phyloP scores from a whole-genome alignment of 176 grass and related monocot species.

The Metroxylon sagu region DNA sequence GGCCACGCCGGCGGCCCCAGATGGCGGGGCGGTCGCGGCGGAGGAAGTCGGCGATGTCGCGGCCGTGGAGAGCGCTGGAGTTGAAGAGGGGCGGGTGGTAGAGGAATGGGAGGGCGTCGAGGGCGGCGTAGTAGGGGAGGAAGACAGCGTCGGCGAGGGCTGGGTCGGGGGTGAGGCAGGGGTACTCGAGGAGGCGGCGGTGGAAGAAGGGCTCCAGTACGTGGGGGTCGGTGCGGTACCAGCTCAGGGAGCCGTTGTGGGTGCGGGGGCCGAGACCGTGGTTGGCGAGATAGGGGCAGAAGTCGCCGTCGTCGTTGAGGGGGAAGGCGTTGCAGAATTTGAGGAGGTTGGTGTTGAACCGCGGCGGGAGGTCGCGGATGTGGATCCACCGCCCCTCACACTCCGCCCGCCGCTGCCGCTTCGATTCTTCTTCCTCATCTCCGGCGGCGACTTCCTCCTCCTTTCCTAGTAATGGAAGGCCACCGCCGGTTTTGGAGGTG shows the following conservation, averaged over 20 bases:
- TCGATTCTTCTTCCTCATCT: too few species aligned
- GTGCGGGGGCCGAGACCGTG: slow-evolving; percentile 61
- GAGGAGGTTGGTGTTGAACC: slow-evolving; percentile 56
- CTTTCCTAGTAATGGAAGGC: too few species aligned
- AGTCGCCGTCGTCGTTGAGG: slow-evolving; percentile 36
- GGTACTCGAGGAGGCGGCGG: slow-evolving; percentile 39
- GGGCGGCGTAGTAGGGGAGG: slow-evolving; percentile 69
- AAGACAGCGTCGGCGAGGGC: slow-evolving; percentile 53
- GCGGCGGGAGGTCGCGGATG: slow-evolving; percentile 29
- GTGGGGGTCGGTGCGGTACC: slow-evolving; percentile 58
- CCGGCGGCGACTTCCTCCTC: too few species aligned
- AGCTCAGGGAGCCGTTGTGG: slow-evolving; percentile 33
- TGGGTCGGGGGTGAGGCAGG: slow-evolving; percentile 33
- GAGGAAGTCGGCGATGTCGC: slow-evolving; percentile 33
- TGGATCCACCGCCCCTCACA: slow-evolving; percentile 52
- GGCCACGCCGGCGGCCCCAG: slow-evolving; percentile 20
- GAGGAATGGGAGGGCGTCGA: slow-evolving; percentile 65
- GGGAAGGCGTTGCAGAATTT: slow-evolving; percentile 35
- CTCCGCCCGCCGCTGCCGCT: background rate
- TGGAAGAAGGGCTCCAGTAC: slow-evolving; percentile 71
- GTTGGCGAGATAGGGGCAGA: slow-evolving; percentile 43
- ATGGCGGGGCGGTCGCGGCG: slow-evolving; percentile 9
- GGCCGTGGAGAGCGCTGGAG: slow-evolving; percentile 37
- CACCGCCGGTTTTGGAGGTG: too few species aligned
- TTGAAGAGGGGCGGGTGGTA: slow-evolving; percentile 29